Conservation (phyloP, 257 asterid species). For the Henckelia pumila region DNA sequence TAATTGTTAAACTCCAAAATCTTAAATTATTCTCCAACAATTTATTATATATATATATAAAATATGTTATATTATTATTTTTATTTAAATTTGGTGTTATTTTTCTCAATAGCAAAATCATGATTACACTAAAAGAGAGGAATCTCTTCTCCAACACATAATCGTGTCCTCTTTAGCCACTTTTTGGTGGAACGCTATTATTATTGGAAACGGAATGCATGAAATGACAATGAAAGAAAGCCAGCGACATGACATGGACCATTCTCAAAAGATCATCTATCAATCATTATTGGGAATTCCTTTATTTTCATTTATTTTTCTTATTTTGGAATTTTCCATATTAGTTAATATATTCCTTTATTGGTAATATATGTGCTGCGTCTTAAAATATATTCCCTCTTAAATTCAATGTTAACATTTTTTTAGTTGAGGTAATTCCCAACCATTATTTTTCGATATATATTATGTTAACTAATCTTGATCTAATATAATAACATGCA, state of each 20-base stretch:
- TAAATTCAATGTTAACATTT: no score
- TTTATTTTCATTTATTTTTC: not conserved
- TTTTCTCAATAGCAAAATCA: not conserved
- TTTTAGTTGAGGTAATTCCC: no score
- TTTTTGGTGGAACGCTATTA: conserved; percentile 23
- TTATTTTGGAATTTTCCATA: conserved; percentile 22
- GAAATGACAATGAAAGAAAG: conserved; percentile 32
- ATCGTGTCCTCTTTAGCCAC: conserved; percentile 21
- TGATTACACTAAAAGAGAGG: conserved; percentile 16
- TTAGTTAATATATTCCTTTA: conserved; percentile 27
- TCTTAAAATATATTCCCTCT: no score
- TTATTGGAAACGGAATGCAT: conserved; percentile 28
- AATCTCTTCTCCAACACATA: conserved; percentile 40
- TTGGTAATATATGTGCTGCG: no score
- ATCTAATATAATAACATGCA: no score
- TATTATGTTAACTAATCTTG: no score
- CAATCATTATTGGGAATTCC: conserved; percentile 29
- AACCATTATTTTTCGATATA: no score
- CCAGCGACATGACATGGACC: conserved; percentile 29
- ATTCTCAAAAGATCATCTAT: conserved; percentile 27
- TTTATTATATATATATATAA: no score
- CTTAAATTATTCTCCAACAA: no score
- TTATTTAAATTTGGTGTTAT: no score
- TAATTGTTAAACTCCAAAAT: no score
- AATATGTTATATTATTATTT: no score